Conservation (phyloP, 306 rosid species). For the Vicia faba region DNA sequence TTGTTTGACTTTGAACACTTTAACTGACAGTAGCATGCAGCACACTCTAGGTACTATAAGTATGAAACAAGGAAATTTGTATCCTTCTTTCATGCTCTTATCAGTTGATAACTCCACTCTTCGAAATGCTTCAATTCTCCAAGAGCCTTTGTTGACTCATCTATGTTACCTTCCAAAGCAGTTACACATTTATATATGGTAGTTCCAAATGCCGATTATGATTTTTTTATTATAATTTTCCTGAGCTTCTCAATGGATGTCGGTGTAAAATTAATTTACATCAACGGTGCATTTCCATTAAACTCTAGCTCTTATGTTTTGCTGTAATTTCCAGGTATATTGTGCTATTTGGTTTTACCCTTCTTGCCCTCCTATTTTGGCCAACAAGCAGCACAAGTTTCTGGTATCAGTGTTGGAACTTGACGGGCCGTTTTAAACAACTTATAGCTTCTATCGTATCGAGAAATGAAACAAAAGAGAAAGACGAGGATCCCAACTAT, state of each 20-base stretch:
- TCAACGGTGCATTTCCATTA: not conserved
- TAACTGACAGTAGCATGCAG: constrained; percentile 60
- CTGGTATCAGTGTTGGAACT: constrained; percentile 49
- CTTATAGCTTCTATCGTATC: constrained; percentile 47
- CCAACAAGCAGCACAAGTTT: constrained; percentile 64
- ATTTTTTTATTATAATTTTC: constrained; percentile 26
- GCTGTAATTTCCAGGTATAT: constrained; percentile 59
- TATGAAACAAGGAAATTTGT: constrained; percentile 86
- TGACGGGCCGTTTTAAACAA: constrained; percentile 41
- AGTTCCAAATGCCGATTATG: constrained; percentile 27
- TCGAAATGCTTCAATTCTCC: constrained; percentile 52
- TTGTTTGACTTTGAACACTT: constrained; percentile 35
- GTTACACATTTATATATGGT: constrained; percentile 71
- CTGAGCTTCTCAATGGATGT: not conserved
- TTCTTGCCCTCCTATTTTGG: constrained; percentile 67
- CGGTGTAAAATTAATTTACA: not conserved
- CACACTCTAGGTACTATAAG: constrained; percentile 82
- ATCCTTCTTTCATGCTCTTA: constrained; percentile 85
- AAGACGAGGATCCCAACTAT: constrained; percentile 69
- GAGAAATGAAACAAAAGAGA: constrained; percentile 57
- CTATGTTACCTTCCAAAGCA: constrained; percentile 77
- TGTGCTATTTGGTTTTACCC: constrained; percentile 55
- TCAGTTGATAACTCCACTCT: constrained; percentile 53
- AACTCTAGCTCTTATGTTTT: not conserved
- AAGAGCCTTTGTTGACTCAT: constrained; percentile 57